Base-by-base conservation (phyloP, 306 rosid genomes). In the Morella rubra region DNA sequence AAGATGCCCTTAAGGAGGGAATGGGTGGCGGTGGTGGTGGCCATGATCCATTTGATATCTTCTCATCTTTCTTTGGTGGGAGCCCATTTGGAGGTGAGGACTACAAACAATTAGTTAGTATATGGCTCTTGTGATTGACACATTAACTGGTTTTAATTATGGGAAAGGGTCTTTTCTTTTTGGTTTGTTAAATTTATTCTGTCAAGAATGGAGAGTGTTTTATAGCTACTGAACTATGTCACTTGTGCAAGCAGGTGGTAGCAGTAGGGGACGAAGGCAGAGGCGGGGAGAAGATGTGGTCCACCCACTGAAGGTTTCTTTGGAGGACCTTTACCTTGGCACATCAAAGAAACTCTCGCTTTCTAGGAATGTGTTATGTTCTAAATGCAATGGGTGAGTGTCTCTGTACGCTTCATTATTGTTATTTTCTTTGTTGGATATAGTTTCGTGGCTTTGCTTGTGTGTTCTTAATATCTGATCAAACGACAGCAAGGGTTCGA, bases 1-100 rank as follows among this genome's bases (percentile, higher is more conserved):
- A 93, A 84, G 98, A 93, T 56, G 98, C 93, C 0, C 97, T 93
- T 6, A 93, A 91, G 85, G 96, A 93, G 74, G 98, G 97, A 73
- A 85, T 91, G 96, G 88, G 87, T 3, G 89, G 88, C 0, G 87
- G 90, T 0, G 91, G 92, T 0, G 90, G 91, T 5, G 96, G 86
- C 32, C 91, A 89, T 47, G 98, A 93, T 55, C 98, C 97, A 2
- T 93, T 93, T 71, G 97, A 91, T 69, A 89, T 91, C 69, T 93
- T 93, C 73, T 67, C 70, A 12, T 89, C 96, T 0, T 91, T 93
- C 93, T 91, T 89, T 32, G 93, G 97, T 13, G 93, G 91, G 11
- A 80, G 77, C 62, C 87, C 91, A 8, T 89, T 87, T 40, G 88
- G 85, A 46, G 91, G 93, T 82, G 73, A 37, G 72, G 14, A 54